Evolutionary conservation across 2,329 filamentous ascomycete genomes (phyloP).

Genomic region (Colletotrichum lindemuthianum): DNA sequence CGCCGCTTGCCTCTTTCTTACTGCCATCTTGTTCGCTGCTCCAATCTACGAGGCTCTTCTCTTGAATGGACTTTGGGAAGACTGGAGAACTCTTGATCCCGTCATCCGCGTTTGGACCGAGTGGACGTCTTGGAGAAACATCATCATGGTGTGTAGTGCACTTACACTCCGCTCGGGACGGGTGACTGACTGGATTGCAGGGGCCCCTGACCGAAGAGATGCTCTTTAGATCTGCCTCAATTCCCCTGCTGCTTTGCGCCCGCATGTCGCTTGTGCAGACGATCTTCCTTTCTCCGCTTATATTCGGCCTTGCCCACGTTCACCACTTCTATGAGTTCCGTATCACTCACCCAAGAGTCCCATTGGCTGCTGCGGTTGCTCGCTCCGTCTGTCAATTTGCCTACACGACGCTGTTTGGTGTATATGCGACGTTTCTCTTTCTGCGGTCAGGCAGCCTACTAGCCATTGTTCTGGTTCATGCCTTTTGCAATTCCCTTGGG

Average conservation of each 20-base stretch:
- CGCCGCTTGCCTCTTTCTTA: conserved; percentile 72
- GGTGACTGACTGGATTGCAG: conserved; percentile 48
- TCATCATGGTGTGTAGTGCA: conserved; percentile 75
- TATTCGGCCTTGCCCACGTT: conserved; percentile 92
- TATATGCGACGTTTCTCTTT: conserved; percentile 90
- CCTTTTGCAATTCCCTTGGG: conserved; percentile 93
- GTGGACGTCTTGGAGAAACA: conserved; percentile 88
- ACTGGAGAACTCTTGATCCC: conserved; percentile 68
- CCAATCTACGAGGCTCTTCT: conserved; percentile 84
- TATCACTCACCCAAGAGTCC: conserved; percentile 78
- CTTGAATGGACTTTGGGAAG: conserved; percentile 75
- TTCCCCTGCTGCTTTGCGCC: conserved; percentile 83
- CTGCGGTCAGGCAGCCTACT: conserved; percentile 85
- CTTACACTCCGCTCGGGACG: neutral
- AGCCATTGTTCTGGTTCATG: conserved; percentile 80
- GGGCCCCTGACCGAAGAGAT: conserved; percentile 93
- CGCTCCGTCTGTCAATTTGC: conserved; percentile 84
- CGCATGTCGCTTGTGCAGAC: conserved; percentile 66
- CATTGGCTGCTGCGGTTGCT: conserved; percentile 69
- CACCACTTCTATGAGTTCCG: conserved; percentile 98
- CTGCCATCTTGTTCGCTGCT: conserved; percentile 81
- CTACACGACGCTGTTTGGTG: conserved; percentile 94
- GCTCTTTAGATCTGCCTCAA: conserved; percentile 87
- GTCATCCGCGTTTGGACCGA: conserved; percentile 71
- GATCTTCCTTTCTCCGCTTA: conserved; percentile 84